These are phyloP conservation scores for Arabis alpina DNA, from an alignment of 345 rosid genomes.

Conservation along the genomic window DNA sequence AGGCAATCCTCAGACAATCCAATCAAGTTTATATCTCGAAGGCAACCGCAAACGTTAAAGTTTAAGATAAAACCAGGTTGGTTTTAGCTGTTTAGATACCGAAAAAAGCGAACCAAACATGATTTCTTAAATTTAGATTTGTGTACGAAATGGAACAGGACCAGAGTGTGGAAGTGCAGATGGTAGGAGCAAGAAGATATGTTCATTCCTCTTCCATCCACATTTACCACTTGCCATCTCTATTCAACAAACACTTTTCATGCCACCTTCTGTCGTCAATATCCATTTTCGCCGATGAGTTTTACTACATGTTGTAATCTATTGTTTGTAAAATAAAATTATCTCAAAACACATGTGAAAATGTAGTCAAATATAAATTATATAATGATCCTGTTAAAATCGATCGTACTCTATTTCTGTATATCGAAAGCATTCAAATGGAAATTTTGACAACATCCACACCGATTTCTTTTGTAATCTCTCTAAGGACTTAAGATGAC, in stretches of 20 bases:
- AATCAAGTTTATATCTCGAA: conserved; percentile 80
- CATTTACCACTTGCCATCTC: conserved; percentile 86
- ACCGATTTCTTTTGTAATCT: conserved; percentile 3
- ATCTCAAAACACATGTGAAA: too few species aligned
- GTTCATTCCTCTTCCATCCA: conserved; percentile 92
- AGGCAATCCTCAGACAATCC: conserved; percentile 79
- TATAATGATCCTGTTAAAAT: too few species aligned
- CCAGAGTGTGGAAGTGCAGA: conserved; percentile 81
- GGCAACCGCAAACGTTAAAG: conserved; percentile 61
- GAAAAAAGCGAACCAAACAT: background rate
- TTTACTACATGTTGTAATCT: conserved; percentile 26
- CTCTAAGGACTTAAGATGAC: conserved; percentile 18
- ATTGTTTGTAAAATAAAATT: conserved; percentile 11
- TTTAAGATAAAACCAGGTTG: conserved; percentile 94
- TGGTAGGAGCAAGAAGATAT: conserved; percentile 69
- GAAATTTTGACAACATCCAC: background rate
- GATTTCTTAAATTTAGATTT: background rate
- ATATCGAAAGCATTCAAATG: too few species aligned
- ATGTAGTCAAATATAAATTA: too few species aligned
- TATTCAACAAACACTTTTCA: conserved; percentile 74
- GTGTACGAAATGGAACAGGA: conserved; percentile 52
- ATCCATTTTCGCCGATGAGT: conserved; percentile 85
- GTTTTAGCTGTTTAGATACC: background rate
- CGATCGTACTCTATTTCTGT: too few species aligned
- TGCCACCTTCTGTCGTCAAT: conserved; percentile 76